Base-by-base conservation (phyloP, 2,329 filamentous ascomycete species). In the Colletotrichum chlorophyti region DNA sequence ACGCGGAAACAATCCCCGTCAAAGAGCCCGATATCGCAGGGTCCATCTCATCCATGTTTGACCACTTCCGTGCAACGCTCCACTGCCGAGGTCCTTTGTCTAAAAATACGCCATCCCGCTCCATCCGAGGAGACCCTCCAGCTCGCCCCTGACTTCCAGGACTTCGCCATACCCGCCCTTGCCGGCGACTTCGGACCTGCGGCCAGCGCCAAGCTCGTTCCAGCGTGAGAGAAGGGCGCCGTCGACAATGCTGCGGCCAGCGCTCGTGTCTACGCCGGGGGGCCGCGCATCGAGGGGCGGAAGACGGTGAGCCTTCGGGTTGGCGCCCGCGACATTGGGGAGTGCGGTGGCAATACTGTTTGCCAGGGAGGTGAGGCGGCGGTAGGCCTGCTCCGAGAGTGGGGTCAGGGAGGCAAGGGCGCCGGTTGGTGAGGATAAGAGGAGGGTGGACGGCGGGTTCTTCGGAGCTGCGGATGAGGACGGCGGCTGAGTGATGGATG, bases 321-420 rank as follows among this genome's bases (percentile, higher is more conserved):
- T 98, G 46, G 97, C 79, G 0, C 91, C 92, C 7, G 88, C 91
- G 5, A 90, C 78, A 62, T 93, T 88, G 38, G 91, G 87, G 7
- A 97, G 83, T 0, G 88, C 87, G 29, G 87, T 91, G 8, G 88
- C 81, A 2, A 99, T 81, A 69, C 96, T 93, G 4, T 88, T 90
- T 42, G 93, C 85, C 4, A 99, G 80, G 2, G 91, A 91, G 4
- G 88, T 88, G 4, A 99, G 83, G 0, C 93, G 89, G 2, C 95
- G 89, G 74, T 98, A 98, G 10, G 88, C 82, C 6, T 88, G 80
- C 72, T 98, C 94, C 0, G 87, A 79, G 1, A 98, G 79, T 0
- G 94, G 87, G 0, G 90, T 90, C 9, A 99, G 81, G 8, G 93
- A 79, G 0, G 90, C 86, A 11, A 98, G 75, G 17, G 89, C 84